These are phyloP conservation scores for Pochonia chlamydosporia DNA, from an alignment of 2,329 filamentous ascomycete species.

Conservation along the genomic window DNA sequence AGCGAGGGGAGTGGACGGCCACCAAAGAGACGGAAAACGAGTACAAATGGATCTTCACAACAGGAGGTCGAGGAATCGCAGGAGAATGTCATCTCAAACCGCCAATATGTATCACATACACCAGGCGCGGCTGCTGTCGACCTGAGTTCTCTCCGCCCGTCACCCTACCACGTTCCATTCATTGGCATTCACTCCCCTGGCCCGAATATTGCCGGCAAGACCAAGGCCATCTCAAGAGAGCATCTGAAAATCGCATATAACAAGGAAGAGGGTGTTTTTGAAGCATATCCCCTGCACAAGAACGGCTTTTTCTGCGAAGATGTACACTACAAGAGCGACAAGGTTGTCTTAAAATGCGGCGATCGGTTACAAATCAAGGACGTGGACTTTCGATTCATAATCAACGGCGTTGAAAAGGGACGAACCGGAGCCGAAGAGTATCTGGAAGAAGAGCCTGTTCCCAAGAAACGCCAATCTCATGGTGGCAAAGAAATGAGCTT, in stretches of 20 bases:
- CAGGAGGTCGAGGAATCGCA: slow-evolving; percentile 37
- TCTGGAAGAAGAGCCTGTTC: slow-evolving; percentile 39
- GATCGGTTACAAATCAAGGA: slow-evolving; percentile 67
- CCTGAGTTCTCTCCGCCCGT: slow-evolving; percentile 52
- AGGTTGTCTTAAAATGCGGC: slow-evolving; percentile 56
- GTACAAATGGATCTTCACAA: slow-evolving; percentile 35
- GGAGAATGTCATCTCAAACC: slow-evolving; percentile 47
- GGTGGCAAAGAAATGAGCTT: slow-evolving; percentile 68
- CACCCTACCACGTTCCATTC: slow-evolving; percentile 56
- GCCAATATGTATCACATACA: slow-evolving; percentile 56
- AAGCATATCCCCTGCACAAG: slow-evolving; percentile 53
- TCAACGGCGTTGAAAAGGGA: slow-evolving; percentile 57
- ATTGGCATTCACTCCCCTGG: slow-evolving; percentile 68
- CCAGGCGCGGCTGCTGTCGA: slow-evolving; percentile 55
- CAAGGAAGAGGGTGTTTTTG: slow-evolving; percentile 54
- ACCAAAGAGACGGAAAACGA: slow-evolving; percentile 41
- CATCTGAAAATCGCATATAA: slow-evolving; percentile 71
- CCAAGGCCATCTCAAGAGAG: slow-evolving; percentile 67
- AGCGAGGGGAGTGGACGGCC: slow-evolving; percentile 44
- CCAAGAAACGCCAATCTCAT: slow-evolving; percentile 44
- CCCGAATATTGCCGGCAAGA: slow-evolving; percentile 53
- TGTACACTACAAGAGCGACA: slow-evolving; percentile 47
- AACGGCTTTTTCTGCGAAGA: slow-evolving; percentile 69
- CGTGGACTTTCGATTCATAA: slow-evolving; percentile 61
- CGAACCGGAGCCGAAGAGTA: slow-evolving; percentile 53